Evolutionary conservation across 1,139 yeast species (phyloP), one percentile per base, ranked within the genome.

Genomic region (Blastobotrys illinoisensis): DNA sequence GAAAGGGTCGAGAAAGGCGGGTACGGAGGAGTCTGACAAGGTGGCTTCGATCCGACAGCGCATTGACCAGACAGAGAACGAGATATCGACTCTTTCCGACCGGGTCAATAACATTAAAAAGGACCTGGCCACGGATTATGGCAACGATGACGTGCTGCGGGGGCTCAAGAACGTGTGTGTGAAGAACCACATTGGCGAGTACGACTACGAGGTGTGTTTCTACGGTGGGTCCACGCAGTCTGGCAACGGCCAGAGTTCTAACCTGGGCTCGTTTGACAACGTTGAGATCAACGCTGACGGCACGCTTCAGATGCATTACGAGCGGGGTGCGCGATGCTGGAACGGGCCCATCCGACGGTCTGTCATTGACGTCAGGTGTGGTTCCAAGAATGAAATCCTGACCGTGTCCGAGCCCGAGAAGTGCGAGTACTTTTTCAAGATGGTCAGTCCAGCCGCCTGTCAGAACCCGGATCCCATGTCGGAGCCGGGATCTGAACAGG

Each of bases 321-420:
- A 69, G 5, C 69, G 76, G 36, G 99, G 99, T n/a, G 83, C 83
- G 51, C 79, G 79, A 65, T 95, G 99, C 70, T 93, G 99, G 97
- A 88, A 90, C 67, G 99, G 99, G 0, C 98, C 98, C 2, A 70
- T 74, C 26, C 80, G 99, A 67, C 79, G 85, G 40, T 91, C 90
- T 0, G 72, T 71, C 9, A 83, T 88, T 2, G 76, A 77, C 24
- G 68, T 93, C 57, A 74, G 74, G 19, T 95, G 99, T 71, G 96
- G 96, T 0, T 67, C 73, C 3, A 72, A 74, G 1, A 74, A 79
- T 47, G 75, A 78, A 56, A 73, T 95, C 28, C 54, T 83, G 26
- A 71, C 82, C 2, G 96, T 91, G 4, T 76, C 85, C 48, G 99
- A 95, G 71, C 93, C 95, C 1, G 95, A 91, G 62, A 88, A 86